phyloP scores from a whole-genome alignment of 345 rosid genomes.

The Eutrema yunnanense region DNA sequence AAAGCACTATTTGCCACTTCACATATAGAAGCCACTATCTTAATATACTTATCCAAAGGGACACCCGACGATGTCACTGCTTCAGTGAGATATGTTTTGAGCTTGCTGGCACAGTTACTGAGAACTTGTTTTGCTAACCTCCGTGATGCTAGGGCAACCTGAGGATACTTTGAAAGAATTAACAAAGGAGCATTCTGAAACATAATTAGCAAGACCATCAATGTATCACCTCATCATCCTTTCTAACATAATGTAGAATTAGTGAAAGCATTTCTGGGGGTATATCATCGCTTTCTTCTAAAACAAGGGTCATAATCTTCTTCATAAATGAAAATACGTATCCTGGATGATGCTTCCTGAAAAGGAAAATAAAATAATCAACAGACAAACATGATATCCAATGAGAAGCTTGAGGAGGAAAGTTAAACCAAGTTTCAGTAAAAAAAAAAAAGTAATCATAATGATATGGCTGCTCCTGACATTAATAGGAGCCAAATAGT shows the following conservation, averaged over 20 bases:
- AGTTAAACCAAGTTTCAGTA: neutral
- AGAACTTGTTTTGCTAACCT: constrained; percentile 70
- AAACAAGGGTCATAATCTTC: constrained; percentile 77
- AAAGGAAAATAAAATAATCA: constrained; percentile 11
- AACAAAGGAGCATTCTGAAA: constrained; percentile 1
- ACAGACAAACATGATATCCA: neutral
- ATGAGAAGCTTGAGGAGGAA: neutral
- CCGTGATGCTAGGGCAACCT: constrained; percentile 55
- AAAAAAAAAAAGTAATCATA: neutral
- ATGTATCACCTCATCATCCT: constrained; percentile 56
- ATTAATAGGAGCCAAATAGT: neutral
- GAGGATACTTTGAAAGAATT: constrained; percentile 34
- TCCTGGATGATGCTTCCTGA: constrained; percentile 72
- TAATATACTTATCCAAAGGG: constrained; percentile 47
- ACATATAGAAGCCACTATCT: constrained; percentile 56
- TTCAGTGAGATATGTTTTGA: constrained; percentile 52
- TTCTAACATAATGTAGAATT: constrained; percentile 48
- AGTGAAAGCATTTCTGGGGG: constrained; percentile 53
- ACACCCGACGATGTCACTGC: constrained; percentile 49
- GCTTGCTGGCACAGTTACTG: constrained; percentile 47
- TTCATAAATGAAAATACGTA: constrained; percentile 74
- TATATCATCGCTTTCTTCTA: constrained; percentile 52
- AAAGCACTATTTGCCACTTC: constrained; percentile 20
- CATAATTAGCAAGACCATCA: neutral
- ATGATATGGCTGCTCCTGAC: neutral